phyloP scores from a whole-genome alignment of 345 rosid genomes.

The Anacardium occidentale region DNA sequence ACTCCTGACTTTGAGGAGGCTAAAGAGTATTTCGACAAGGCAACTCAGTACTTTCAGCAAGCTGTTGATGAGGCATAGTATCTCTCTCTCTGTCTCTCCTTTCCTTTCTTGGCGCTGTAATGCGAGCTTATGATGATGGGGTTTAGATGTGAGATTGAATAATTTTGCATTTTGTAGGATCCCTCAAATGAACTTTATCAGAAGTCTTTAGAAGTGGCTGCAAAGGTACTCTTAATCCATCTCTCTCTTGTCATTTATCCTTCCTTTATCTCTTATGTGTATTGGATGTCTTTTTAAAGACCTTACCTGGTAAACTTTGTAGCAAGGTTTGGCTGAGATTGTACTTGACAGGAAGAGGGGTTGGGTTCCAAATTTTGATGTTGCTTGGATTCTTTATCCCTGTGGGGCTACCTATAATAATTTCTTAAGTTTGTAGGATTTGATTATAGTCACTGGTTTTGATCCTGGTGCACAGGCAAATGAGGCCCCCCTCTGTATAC shows the following conservation, averaged over 20 bases:
- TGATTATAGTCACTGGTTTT: neutral
- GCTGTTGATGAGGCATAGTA: constrained; percentile 65
- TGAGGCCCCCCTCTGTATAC: neutral
- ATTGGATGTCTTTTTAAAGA: neutral
- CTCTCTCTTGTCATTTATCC: neutral
- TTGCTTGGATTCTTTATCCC: too few species aligned
- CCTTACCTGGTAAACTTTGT: neutral
- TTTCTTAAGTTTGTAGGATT: neutral
- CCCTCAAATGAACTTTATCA: constrained; percentile 66
- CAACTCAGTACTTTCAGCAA: constrained; percentile 59
- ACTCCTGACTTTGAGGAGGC: constrained; percentile 70
- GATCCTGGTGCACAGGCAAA: neutral
- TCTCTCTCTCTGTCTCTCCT: too few species aligned
- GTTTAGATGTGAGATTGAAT: constrained; percentile 7
- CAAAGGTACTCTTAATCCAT: constrained; percentile 53
- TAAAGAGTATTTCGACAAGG: constrained; percentile 53
- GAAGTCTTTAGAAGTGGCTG: constrained; percentile 68
- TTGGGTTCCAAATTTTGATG: too few species aligned
- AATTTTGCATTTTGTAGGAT: constrained; percentile 47
- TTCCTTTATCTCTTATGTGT: constrained; percentile 7
- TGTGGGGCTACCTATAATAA: too few species aligned
- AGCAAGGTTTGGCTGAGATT: neutral
- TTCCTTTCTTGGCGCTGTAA: too few species aligned
- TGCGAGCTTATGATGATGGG: neutral
- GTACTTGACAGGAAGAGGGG: too few species aligned